phyloP scores from a whole-genome alignment of 2,329 filamentous ascomycete genomes.

The Sporothrix pallida region DNA sequence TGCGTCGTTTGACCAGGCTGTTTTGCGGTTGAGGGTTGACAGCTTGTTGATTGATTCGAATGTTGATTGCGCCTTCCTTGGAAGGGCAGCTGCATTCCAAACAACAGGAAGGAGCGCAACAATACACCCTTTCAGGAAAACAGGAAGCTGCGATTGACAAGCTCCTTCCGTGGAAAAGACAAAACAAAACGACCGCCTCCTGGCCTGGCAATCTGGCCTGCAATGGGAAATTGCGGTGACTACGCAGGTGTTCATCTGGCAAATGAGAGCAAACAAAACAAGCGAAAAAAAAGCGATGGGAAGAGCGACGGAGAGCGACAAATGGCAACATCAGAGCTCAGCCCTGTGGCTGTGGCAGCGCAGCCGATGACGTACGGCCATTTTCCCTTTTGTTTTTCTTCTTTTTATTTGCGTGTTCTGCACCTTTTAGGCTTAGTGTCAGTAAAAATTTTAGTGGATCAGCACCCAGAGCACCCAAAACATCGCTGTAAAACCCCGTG shows the following conservation, averaged over 20 bases:
- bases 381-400: no score
- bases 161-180: neutral
- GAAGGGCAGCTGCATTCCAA: neutral
- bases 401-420: neutral
- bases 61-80: no score
- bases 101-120: neutral
- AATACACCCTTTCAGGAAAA: no score
- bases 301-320: no score
- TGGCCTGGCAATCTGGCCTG: neutral
- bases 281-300: neutral
- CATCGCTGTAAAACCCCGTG: neutral
- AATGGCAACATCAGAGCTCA: slow-evolving; percentile 20
- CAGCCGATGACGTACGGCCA: slow-evolving; percentile 33
- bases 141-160: neutral
- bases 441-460: neutral
- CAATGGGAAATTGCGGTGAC: neutral
- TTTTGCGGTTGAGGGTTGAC: no score
- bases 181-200: neutral
- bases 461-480: no score
- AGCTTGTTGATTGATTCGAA: no score
- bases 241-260: neutral
- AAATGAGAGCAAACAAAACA: neutral
- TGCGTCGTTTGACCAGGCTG: no score
- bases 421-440: neutral
- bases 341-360: slow-evolving; percentile 34